These are phyloP conservation scores for Torulaspora franciscae DNA, from an alignment of 805 yeast genomes.

Conservation along the genomic window DNA sequence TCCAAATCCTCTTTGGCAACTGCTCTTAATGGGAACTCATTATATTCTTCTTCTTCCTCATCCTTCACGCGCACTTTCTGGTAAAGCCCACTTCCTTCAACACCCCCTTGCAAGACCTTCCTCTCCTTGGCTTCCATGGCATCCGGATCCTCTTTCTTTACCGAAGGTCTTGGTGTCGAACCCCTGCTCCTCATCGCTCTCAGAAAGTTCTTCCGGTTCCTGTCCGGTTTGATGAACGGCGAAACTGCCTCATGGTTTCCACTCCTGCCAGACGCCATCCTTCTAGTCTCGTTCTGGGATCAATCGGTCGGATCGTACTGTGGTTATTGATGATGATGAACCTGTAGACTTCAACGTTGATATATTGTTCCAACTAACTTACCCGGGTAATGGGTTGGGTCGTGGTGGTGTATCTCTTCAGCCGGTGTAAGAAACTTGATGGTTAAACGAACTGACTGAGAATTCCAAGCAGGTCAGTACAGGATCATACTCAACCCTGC, in stretches of 20 bases:
- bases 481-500: too few relatives aligned
- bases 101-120: constrained; percentile 21
- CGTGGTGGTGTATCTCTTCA: too few relatives aligned
- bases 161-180: constrained; percentile 19
- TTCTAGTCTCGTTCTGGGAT: neutral
- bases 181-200: constrained; percentile 27
- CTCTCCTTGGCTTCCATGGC: constrained; percentile 26
- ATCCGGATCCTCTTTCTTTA: constrained; percentile 36
- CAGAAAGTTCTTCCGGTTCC: constrained; percentile 34
- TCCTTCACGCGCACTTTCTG: constrained; percentile 17
- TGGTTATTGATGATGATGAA: too few relatives aligned
- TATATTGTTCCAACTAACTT: too few relatives aligned
- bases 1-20: constrained; percentile 67
- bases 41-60: constrained; percentile 33
- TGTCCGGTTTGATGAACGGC: constrained; percentile 37
- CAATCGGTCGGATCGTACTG: neutral
- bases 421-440: neutral
- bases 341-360: too few relatives aligned
- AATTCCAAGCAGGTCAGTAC: too few relatives aligned
- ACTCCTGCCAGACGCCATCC: constrained; percentile 12
- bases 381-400: too few relatives aligned
- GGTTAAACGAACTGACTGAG: neutral
- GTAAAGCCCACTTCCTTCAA: constrained; percentile 5
- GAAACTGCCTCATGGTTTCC: constrained; percentile 27
- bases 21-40: constrained; percentile 52